Percentiles rank a stretch among this genome's conserved stretches.
Conservation (phyloP, 1,139 yeast genomes). For the Pichia sp. region DNA sequence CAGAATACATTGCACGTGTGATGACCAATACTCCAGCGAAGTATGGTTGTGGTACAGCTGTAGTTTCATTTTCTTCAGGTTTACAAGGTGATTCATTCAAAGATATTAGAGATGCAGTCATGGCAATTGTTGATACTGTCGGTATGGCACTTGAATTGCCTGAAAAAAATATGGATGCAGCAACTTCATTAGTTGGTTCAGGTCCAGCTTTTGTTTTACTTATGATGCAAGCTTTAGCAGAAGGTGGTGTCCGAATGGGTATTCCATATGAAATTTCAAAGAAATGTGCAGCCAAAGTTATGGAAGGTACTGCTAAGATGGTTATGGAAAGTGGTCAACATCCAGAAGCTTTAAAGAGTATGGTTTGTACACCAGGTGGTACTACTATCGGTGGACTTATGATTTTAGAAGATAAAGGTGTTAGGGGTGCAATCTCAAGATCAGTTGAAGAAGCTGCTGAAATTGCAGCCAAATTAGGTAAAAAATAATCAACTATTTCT, state of each 20-base stretch:
- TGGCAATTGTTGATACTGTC: conserved; percentile 55
- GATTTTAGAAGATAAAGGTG: conserved; percentile 86
- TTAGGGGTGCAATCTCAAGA: conserved; percentile 78
- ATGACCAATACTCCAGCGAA: conserved; percentile 98
- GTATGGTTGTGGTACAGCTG: conserved; percentile 90
- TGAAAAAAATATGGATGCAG: conserved; percentile 92
- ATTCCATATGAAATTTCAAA: conserved; percentile 79
- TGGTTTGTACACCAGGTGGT: conserved; percentile 97
- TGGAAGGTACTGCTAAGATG: conserved; percentile 97
- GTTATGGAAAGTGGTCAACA: conserved; percentile 76
- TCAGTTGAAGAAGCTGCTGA: conserved; percentile 88
- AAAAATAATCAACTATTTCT: conserved; percentile 35
- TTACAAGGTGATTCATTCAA: conserved; percentile 34
- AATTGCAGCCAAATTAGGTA: conserved; percentile 74
- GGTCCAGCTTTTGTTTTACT: conserved; percentile 93
- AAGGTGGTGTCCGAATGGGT: conserved; percentile 94
- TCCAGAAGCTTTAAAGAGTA: conserved; percentile 85
- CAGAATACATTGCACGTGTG: conserved; percentile 71
- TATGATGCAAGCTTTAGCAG: conserved; percentile 87
- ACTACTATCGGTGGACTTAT: conserved; percentile 94
- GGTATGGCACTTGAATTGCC: conserved; percentile 71
- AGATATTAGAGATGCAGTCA: conserved; percentile 44
- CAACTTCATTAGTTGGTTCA: conserved; percentile 91
- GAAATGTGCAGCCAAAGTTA: conserved; percentile 89
- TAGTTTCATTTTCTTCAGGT: conserved; percentile 56